These are phyloP conservation scores for Paspalum vaginatum DNA, from an alignment of 176 grass and related monocot genomes.

Conservation along the genomic window DNA sequence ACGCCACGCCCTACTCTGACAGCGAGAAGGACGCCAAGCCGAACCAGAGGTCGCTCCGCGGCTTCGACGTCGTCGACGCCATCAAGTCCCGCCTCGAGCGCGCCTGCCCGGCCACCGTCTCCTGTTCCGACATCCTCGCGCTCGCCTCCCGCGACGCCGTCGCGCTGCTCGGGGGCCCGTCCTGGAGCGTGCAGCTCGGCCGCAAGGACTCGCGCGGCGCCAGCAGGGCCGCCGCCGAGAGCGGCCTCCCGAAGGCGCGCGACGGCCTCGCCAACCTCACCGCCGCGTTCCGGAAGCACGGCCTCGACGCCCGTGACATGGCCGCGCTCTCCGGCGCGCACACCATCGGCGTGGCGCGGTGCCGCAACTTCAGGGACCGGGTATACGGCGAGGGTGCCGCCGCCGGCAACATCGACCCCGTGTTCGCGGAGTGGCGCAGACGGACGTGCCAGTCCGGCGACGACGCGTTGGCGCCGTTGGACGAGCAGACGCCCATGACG, in stretches of 20 bases:
- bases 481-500: background rate
- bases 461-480: constrained; percentile 32
- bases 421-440: constrained; percentile 1
- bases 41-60: constrained; percentile 40
- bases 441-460: constrained; percentile 10
- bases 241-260: constrained; percentile 41
- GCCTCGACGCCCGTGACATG: constrained; percentile 55
- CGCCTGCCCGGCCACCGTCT: constrained; percentile 53
- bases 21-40: constrained; percentile 55
- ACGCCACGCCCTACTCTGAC: constrained; percentile 27
- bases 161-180: constrained; percentile 50
- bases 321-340: constrained; percentile 60
- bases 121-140: constrained; percentile 59
- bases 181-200: constrained; percentile 67
- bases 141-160: constrained; percentile 69
- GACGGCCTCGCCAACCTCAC: constrained; percentile 32
- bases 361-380: background rate
- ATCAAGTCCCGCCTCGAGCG: constrained; percentile 61
- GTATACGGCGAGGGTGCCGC: background rate
- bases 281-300: constrained; percentile 33
- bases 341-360: constrained; percentile 43
- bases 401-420: constrained; percentile 8
- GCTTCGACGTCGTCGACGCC: constrained; percentile 60
- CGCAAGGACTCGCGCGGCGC: constrained; percentile 64
- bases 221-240: constrained; percentile 21